Evolutionary conservation across 1,139 yeast species (phyloP), one percentile per base, ranked within the genome.

Genomic region (Saccharomycopsis hybrid): DNA sequence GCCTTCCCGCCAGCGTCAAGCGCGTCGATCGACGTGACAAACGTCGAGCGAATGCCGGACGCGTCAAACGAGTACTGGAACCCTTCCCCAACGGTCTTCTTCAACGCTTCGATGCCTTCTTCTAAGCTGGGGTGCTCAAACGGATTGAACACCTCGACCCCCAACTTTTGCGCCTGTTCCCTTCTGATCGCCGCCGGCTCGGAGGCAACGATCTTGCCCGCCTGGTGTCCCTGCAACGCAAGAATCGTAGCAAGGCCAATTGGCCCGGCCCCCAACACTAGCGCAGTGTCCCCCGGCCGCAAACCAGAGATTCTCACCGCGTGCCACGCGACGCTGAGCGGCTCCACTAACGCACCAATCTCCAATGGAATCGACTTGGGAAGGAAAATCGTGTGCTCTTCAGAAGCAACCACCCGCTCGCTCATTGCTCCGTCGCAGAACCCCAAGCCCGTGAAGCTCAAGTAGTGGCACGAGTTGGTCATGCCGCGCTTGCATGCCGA

Each of bases 181-280:
- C 85, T 70, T 64, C 85, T 70, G 11, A 71, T 70, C 29, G 59
- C 55, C 0, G 83, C 82, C 1, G 85, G 86, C 61, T 80, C 86
- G 43, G 82, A 75, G 31, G 78, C 77, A 7, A 79, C 77, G 45
- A 80, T 77, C 41, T 65, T 70, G 2, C 71, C 65, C 2, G 80
- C 81, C 30, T 76, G 72, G 54, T 74, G 74, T 7, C 82, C 85
- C 55, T 77, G 73, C 44, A 80, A 66, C 1, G 82, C 82, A 46
- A 78, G 63, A 33, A 78, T 67, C 1, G 80, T 71, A 28, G 80
- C 77, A 41, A 79, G 62, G 1, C 85, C 85, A 59, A 80, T 79
- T 31, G 85, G 83, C 4, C 85, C 85, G 46, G 80, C 78, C 37
- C 85, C 83, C 2, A 79, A 62, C 43, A 80, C 74, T 36, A 79